Base-by-base conservation (phyloP, 192 early-diverging fungal genomes). In the Coemansia sp. region DNA sequence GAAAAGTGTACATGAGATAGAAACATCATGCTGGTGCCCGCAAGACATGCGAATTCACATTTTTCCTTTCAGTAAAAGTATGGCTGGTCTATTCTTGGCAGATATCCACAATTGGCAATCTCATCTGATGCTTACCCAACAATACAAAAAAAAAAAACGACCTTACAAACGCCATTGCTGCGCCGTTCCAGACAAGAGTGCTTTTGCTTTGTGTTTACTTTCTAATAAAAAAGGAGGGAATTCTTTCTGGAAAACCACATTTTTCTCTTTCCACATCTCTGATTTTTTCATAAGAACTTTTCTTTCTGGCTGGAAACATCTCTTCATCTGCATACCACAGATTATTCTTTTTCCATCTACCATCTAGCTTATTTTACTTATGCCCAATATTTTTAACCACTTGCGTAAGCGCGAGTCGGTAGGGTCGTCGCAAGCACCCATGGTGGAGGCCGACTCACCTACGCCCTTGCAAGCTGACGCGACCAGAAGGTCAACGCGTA, bases 361-460 rank as follows among this genome's bases (percentile, higher is more conserved):
- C 16, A 46, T 19, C 44, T 19, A 39, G 2, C 2, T 42, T 42
- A 15, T 16, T 16, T 42, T n/a, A n/a, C 13, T 9, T n/a, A 75
- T 75, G 72, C 65, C 65, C 3, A 75, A 68, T 41, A 53, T 75
- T 15, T 75, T 75, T 39, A 64, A 63, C 35, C 53, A 57, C n/a
- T 43, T 75, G 21, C 55, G 61, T 30, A 52, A 41, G 47, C 48
- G 55, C 28, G 20, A 28, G 35, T 21, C 56, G 48, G 16, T 19
- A 47, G 31, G 47, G 11, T 57, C 61, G 15, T 40, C 49, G 19
- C 59, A 48, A 19, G 44, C 50, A 11, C 42, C 60, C 3, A 37
- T 41, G 11, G 28, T 43, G 44, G 37, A 28, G 6, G 33, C 35
- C 35, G 16, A n/a, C 13, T 15, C 44, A 10, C 52, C 58, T 9